Percentiles rank a stretch among this genome's conserved stretches.
These are phyloP conservation scores for Phialophora macrospora DNA, from an alignment of 2,329 filamentous ascomycete species.

Conservation along the genomic window DNA sequence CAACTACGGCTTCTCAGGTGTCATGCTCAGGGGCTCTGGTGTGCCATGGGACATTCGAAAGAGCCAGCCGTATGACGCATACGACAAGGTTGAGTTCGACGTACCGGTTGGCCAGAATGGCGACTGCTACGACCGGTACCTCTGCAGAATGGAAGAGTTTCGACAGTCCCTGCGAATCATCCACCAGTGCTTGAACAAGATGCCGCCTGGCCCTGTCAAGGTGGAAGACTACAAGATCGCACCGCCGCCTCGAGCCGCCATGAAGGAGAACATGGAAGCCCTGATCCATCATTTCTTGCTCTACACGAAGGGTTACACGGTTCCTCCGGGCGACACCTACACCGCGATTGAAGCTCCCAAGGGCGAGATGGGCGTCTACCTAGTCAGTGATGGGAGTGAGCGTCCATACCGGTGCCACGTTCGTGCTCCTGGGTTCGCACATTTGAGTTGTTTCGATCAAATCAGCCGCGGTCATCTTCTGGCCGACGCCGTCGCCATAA, in stretches of 20 bases:
- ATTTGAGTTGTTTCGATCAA: conserved; percentile 92
- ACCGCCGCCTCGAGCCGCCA: conserved; percentile 91
- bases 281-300: conserved; percentile 99
- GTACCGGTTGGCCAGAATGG: conserved; percentile 95
- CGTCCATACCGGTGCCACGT: conserved; percentile 98
- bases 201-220: conserved; percentile 90
- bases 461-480: conserved; percentile 88
- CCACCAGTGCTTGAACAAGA: conserved; percentile 98
- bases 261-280: conserved; percentile 99
- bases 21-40: conserved; percentile 97
- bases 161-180: conserved; percentile 97
- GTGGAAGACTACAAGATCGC: conserved; percentile 99
- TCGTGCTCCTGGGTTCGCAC: conserved; percentile 92
- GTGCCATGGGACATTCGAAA: conserved; percentile 97
- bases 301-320: conserved; percentile 97
- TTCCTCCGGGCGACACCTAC: conserved; percentile 97
- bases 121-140: conserved; percentile 98
- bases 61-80: conserved; percentile 95
- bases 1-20: conserved; percentile 94
- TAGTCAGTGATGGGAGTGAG: conserved; percentile 95
- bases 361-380: conserved; percentile 98
- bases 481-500: conserved; percentile 95
- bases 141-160: conserved; percentile 99
- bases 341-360: conserved; percentile 98
- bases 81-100: conserved; percentile 97